Percentiles rank a stretch among this genome's conserved stretches.
phyloP scores from a whole-genome alignment of 345 rosid genomes.

The Citrus reticulata region DNA sequence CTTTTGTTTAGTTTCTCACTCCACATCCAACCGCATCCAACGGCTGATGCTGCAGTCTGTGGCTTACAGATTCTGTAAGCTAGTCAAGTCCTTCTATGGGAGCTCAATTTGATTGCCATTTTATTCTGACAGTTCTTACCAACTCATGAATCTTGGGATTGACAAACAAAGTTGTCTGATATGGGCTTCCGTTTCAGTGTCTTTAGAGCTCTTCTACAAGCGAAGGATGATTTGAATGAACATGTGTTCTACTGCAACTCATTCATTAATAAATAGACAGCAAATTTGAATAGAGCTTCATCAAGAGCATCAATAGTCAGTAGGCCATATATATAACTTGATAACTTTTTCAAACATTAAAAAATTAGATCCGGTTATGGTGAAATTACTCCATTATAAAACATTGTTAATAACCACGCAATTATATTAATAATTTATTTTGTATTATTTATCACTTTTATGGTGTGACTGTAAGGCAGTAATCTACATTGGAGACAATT shows the following conservation, averaged over 20 bases:
- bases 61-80: too few relatives aligned
- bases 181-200: not conserved
- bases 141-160: not conserved
- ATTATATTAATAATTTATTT: too few relatives aligned
- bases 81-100: not conserved
- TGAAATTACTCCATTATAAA: too few relatives aligned
- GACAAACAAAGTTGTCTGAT: slow-evolving; percentile 1
- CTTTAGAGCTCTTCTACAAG: not conserved
- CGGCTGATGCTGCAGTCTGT: too few relatives aligned
- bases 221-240: not conserved
- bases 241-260: not conserved
- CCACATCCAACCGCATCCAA: too few relatives aligned
- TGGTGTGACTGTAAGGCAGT: too few relatives aligned
- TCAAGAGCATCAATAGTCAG: not conserved
- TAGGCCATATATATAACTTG: not conserved
- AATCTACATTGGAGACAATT: too few relatives aligned
- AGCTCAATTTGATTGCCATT: not conserved
- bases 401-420: too few relatives aligned
- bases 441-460: too few relatives aligned
- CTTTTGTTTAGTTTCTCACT: too few relatives aligned
- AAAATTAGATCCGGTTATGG: too few relatives aligned
- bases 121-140: not conserved
- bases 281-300: not conserved
- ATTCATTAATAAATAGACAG: not conserved
- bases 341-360: not conserved